These are phyloP conservation scores for Glaciozyma martinii DNA, from an alignment of 768 basidiomycete genomes.

Conservation along the genomic window DNA sequence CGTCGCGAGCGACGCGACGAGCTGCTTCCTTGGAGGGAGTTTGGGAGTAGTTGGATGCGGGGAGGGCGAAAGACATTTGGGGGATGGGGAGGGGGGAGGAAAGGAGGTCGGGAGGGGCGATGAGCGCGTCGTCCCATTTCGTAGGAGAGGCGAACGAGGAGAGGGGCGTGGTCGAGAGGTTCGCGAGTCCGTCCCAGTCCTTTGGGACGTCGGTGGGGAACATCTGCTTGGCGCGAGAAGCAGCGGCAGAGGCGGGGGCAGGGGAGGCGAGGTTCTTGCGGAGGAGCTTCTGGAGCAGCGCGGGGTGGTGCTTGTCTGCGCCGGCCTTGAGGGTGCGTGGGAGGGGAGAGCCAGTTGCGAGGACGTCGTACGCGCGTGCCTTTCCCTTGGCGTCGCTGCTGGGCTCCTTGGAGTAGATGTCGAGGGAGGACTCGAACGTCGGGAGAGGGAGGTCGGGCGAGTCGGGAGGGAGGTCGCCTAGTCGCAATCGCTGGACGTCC, in stretches of 20 bases:
- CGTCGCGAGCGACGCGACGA: conserved; percentile 55
- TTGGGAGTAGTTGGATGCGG: conserved; percentile 52
- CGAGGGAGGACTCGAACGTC: not conserved
- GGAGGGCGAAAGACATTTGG: conserved; percentile 21
- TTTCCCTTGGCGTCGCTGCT: not conserved
- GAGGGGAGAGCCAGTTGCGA: not conserved
- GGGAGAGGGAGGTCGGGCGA: not conserved
- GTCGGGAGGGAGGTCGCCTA: not conserved
- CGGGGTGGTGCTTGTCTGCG: conserved; percentile 27
- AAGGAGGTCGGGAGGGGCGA: conserved; percentile 35
- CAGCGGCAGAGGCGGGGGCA: conserved; percentile 47
- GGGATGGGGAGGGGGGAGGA: conserved; percentile 30
- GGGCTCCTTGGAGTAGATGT: not conserved
- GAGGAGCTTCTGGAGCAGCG: conserved; percentile 33
- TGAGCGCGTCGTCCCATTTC: conserved; percentile 44
- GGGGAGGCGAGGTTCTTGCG: conserved; percentile 42
- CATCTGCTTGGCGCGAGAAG: conserved; percentile 52
- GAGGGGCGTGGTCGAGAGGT: conserved; percentile 48
- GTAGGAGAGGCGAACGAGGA: conserved; percentile 43
- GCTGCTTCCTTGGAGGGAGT: conserved; percentile 69
- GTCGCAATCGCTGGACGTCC: not conserved
- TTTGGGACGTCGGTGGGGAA: conserved; percentile 49
- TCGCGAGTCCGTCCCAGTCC: conserved; percentile 65
- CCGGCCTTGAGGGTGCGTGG: not conserved
- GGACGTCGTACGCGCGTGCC: not conserved